These are phyloP conservation scores for Sordariomycetes sp. DNA, from an alignment of 2,329 filamentous ascomycete species.

Conservation along the genomic window DNA sequence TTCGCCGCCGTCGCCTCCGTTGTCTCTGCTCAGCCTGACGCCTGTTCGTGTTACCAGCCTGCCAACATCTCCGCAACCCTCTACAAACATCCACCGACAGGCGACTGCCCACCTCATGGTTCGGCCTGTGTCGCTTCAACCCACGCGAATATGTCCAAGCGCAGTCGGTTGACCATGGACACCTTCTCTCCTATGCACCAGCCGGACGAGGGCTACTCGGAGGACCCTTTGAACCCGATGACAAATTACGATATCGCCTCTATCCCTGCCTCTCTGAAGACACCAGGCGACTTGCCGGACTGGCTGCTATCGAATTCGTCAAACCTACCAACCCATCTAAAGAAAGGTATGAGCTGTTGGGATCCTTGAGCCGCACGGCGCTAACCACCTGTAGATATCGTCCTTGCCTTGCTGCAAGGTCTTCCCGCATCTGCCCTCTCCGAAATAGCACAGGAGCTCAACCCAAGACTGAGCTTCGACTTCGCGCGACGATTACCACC, in stretches of 20 bases:
- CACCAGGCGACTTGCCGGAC: constrained; percentile 33
- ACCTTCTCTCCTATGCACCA: constrained; percentile 42
- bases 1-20: too few species aligned
- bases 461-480: constrained; percentile 83
- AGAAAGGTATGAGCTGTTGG: constrained; percentile 31
- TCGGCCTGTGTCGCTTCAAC: background rate
- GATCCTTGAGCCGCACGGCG: too few species aligned
- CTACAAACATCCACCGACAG: too few species aligned
- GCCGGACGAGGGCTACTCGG: constrained; percentile 82
- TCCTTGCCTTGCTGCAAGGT: constrained; percentile 67
- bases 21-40: too few species aligned
- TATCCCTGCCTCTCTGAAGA: too few species aligned
- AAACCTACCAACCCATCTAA: constrained; percentile 36
- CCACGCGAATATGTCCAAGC: constrained; percentile 6
- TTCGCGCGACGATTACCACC: constrained; percentile 78
- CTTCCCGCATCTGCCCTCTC: constrained; percentile 74
- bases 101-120: background rate
- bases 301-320: constrained; percentile 42
- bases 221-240: constrained; percentile 51
- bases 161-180: constrained; percentile 24
- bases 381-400: constrained; percentile 52
- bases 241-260: too few species aligned
- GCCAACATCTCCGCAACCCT: too few species aligned
- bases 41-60: too few species aligned
- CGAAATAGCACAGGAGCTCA: constrained; percentile 70